Evolutionary conservation across 805 yeast species (phyloP).

Genomic region (Torulaspora microellipsoides): DNA sequence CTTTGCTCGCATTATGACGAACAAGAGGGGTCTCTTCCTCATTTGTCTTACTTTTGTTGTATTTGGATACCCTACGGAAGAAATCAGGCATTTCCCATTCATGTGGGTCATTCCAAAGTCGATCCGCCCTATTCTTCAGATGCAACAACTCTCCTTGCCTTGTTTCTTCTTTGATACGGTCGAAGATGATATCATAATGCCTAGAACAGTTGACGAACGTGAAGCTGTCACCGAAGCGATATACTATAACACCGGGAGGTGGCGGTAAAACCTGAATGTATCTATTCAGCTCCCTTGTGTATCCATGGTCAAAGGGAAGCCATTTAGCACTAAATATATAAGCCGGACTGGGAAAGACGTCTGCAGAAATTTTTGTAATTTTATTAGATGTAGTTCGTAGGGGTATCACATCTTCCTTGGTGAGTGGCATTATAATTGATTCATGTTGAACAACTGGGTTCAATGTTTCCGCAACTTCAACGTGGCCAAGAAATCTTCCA

Average conservation of each 20-base stretch:
- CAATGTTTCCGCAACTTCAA: constrained; percentile 63
- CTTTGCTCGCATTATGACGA: not conserved
- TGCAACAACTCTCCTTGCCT: constrained; percentile 48
- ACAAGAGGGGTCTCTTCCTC: constrained; percentile 10
- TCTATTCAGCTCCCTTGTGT: constrained; percentile 46
- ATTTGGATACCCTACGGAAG: constrained; percentile 11
- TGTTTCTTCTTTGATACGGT: constrained; percentile 57
- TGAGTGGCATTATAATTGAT: not conserved
- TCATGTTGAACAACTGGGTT: constrained; percentile 49
- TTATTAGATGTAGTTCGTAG: constrained; percentile 8
- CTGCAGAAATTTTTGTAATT: not conserved
- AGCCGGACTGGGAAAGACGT: constrained; percentile 27
- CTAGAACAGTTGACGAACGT: constrained; percentile 75
- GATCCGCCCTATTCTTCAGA: constrained; percentile 39
- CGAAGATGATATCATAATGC: constrained; percentile 65
- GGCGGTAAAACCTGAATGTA: constrained; percentile 62
- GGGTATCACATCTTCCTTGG: not conserved
- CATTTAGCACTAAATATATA: constrained; percentile 51
- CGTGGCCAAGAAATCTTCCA: constrained; percentile 77
- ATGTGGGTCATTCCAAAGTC: constrained; percentile 92
- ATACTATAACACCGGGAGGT: constrained; percentile 89
- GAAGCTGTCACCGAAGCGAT: constrained; percentile 74
- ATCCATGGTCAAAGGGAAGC: constrained; percentile 51
- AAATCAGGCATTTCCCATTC: constrained; percentile 37
- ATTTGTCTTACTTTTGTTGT: constrained; percentile 21